Evolutionary conservation across 106 monocot genomes (phyloP), one percentile per base, ranked within the genome.

Genomic region (Posidonia australis): DNA sequence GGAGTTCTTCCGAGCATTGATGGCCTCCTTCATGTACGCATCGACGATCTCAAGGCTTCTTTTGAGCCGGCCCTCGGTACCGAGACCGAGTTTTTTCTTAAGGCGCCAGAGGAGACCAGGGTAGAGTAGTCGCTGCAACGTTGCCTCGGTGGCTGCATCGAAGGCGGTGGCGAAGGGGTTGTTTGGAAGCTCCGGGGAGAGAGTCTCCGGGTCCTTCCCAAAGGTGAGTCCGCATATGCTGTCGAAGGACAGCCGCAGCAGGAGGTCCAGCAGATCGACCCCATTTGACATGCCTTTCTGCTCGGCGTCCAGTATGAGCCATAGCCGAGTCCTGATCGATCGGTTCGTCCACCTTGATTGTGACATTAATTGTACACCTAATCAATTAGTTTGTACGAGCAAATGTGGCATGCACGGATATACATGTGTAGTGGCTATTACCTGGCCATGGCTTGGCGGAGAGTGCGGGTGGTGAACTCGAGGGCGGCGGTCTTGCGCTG

Each of bases 211-310:
- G 30, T 73, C 73, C 47, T 65, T 65, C 30, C 73, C 73, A 65
- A 73, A 73, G 16, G 73, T 54, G 19, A 91, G 78, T 1, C 91
- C 91, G 27, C 86, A 91, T 54, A 91, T 91, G 72, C 87, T 87
- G 70, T 91, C 91, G 46, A 73, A 73, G 23, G 73, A 65, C 44
- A 73, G 73, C 12, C 73, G 73, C 44, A 73, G 73, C 18, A 73
- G 73, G 28, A 73, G 55, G 46, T 73, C 73, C 56, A 65, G 73
- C 28, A 73, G 65, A 28, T 73, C 73, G 41, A 73, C 73, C 13
- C 55, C 11, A 29, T 19, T 1, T 21, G 26, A 21, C n/a, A n/a
- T n/a, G n/a, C n/a, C 23, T 0, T 23, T 19, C 16, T 26, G 44
- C 31, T 2, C 16, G 65, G 54, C 19, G 7, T 55, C 65, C n/a